These are phyloP conservation scores for Fusarium falciforme DNA, from an alignment of 2,329 filamentous ascomycete species.

Conservation along the genomic window DNA sequence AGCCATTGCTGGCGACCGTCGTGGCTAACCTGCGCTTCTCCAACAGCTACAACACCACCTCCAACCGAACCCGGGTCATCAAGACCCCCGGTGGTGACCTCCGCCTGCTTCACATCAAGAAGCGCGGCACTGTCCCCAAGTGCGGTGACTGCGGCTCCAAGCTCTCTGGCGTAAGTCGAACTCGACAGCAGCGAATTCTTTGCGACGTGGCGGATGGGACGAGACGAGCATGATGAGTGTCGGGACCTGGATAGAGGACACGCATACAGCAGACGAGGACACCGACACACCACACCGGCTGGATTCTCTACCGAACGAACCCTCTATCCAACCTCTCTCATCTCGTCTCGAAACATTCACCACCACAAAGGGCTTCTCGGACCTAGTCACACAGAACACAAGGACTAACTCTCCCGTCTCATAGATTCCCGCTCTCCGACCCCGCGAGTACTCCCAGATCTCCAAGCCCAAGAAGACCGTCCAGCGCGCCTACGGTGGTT, in stretches of 20 bases:
- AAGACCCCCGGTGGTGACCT: conserved; percentile 97
- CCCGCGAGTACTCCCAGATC: conserved; percentile 96
- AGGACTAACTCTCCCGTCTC: conserved; percentile 27
- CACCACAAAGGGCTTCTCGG: conserved; percentile 11
- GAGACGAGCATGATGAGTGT: conserved; percentile 17
- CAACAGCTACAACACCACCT: conserved; percentile 93
- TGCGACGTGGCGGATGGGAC: conserved; percentile 27
- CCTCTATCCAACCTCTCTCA: not conserved
- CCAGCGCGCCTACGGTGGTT: conserved; percentile 97
- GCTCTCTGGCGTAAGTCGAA: conserved; percentile 90
- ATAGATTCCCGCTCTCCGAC: conserved; percentile 94
- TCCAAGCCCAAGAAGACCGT: conserved; percentile 99
- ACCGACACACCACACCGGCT: not conserved
- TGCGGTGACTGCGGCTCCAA: conserved; percentile 99
- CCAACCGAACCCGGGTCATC: conserved; percentile 95
- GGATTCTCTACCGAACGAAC: not conserved
- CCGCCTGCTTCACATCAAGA: conserved; percentile 99
- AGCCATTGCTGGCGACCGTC: conserved; percentile 22
- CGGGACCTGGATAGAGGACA: conserved; percentile 3
- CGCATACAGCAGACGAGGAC: not conserved
- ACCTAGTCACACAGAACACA: not conserved
- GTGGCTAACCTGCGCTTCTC: conserved; percentile 39
- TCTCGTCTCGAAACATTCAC: conserved; percentile 9
- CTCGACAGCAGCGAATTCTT: conserved; percentile 27
- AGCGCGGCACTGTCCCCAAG: conserved; percentile 97